A percentile compares a stretch with the other conserved stretches of the same genome.
Conservation (phyloP, 495 filamentous ascomycete genomes). For the Elasticomyces elasticus region DNA sequence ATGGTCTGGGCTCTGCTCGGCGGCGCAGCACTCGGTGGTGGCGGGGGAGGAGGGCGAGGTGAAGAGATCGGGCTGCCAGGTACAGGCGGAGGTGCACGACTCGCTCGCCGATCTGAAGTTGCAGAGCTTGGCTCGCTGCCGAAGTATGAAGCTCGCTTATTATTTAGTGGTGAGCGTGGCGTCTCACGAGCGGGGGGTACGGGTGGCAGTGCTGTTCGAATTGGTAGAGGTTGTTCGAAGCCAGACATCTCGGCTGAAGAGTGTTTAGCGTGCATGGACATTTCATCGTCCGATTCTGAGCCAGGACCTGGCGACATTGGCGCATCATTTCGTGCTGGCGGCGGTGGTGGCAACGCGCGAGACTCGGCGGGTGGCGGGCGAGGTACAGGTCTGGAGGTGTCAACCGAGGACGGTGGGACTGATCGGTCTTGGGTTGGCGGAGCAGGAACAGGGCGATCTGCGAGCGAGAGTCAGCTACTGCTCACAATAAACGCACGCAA, state of each 20-base stretch:
- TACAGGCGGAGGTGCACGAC: constrained; percentile 36
- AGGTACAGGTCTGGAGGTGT: constrained; percentile 45
- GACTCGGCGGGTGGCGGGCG: constrained; percentile 22
- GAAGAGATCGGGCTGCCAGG: constrained; percentile 33
- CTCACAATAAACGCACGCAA: no score
- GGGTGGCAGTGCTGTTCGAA: constrained; percentile 33
- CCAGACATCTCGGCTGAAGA: constrained; percentile 39
- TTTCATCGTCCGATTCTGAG: constrained; percentile 88
- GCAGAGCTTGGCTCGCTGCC: constrained; percentile 13
- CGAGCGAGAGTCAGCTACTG: neutral
- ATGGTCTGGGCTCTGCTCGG: constrained; percentile 45
- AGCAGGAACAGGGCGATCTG: constrained; percentile 38
- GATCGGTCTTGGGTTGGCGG: neutral
- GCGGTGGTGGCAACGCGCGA: constrained; percentile 46
- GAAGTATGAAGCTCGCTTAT: constrained; percentile 27
- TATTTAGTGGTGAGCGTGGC: constrained; percentile 26
- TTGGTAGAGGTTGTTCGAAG: constrained; percentile 34
- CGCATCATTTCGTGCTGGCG: constrained; percentile 43
- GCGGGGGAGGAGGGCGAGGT: constrained; percentile 70
- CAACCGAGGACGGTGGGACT: constrained; percentile 38
- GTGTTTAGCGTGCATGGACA: constrained; percentile 54
- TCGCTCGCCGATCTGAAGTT: constrained; percentile 39
- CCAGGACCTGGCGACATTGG: constrained; percentile 61
- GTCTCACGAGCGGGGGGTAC: constrained; percentile 25
- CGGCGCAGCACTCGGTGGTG: constrained; percentile 48